A percentile compares a stretch with the other conserved stretches of the same genome.
Evolutionary conservation across 331 rosid genomes (phyloP).

Genomic region (Dryas integrifolia): DNA sequence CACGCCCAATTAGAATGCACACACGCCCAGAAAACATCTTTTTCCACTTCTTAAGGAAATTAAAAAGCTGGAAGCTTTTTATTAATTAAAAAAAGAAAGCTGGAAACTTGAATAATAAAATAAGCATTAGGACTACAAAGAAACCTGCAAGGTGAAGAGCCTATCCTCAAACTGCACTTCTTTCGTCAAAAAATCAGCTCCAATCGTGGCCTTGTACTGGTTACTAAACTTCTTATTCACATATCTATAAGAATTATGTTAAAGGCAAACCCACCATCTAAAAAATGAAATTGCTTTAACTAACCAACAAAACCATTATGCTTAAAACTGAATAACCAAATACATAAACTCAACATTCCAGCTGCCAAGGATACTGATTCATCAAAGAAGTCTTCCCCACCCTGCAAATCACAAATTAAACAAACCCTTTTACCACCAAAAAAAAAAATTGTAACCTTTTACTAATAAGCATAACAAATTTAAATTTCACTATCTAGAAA

Average conservation of each 20-base stretch:
- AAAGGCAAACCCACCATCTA: constrained; percentile 31
- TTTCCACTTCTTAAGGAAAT: background rate
- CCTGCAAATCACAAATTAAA: constrained; percentile 52
- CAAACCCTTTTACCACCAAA: background rate
- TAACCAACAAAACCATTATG: background rate
- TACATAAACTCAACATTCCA: background rate
- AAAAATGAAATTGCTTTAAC: background rate
- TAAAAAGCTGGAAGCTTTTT: background rate
- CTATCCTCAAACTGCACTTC: constrained; percentile 99
- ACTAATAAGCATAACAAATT: background rate
- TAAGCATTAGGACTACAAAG: constrained; percentile 13
- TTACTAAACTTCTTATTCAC: constrained; percentile 97
- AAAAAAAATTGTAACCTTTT: background rate
- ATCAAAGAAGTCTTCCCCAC: constrained; percentile 99
- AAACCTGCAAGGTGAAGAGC: constrained; percentile 95
- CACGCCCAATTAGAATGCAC: background rate
- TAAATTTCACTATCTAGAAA: background rate
- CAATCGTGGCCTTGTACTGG: constrained; percentile 97
- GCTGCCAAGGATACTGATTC: constrained; percentile 89
- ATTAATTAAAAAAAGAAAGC: background rate
- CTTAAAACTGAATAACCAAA: background rate
- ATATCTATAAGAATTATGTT: constrained; percentile 56
- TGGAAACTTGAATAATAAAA: background rate
- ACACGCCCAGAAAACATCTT: background rate
- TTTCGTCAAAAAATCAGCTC: constrained; percentile 94